Evolutionary conservation across 2,329 filamentous ascomycete genomes (phyloP).

Genomic region (Trichoderma sp.): DNA sequence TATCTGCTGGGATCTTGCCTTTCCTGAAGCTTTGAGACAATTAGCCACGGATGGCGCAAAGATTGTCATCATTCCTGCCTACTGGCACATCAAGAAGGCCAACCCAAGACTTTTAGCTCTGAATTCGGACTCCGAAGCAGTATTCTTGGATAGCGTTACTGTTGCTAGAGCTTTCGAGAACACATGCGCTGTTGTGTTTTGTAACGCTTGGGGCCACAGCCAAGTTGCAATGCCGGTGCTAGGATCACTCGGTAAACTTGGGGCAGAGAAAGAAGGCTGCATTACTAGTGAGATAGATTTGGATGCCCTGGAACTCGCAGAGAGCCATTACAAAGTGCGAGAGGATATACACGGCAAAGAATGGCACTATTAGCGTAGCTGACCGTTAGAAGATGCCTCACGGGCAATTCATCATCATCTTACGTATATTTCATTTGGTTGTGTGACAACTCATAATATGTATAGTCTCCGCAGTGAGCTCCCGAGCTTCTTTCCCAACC

Average conservation of each 20-base stretch:
- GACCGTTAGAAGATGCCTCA: background rate
- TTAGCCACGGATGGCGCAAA: background rate
- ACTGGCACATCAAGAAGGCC: background rate
- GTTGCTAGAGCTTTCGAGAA: conserved; percentile 8
- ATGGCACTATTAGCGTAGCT: background rate
- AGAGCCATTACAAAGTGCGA: background rate
- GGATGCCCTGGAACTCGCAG: background rate
- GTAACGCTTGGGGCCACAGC: conserved; percentile 6
- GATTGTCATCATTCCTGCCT: background rate
- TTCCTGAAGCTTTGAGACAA: background rate
- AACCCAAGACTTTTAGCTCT: background rate
- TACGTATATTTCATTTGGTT: background rate
- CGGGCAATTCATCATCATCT: too few species aligned
- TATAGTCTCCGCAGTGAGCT: background rate
- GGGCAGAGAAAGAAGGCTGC: background rate
- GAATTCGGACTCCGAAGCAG: background rate
- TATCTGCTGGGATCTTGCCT: background rate
- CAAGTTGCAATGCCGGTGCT: conserved; percentile 3
- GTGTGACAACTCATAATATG: background rate
- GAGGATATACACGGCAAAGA: background rate
- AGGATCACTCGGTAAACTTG: background rate
- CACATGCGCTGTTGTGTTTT: background rate
- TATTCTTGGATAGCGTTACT: background rate
- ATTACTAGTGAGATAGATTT: background rate
- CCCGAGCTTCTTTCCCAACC: background rate